Evolutionary conservation across 148 eudicot genomes (phyloP).

Genomic region (Cornus florida): DNA sequence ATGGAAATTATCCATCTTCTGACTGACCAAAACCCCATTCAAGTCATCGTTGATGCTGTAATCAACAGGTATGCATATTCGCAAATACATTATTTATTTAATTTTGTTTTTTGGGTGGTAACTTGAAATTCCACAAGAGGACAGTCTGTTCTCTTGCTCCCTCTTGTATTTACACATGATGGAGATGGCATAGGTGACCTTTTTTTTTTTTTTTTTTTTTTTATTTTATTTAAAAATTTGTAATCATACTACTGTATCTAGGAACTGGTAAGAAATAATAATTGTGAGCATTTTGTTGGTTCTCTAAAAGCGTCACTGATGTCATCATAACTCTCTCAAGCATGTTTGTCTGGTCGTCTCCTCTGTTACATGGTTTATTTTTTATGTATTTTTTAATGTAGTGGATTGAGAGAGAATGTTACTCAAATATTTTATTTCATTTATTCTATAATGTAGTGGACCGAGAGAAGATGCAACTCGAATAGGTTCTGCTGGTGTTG

Average conservation of each 20-base stretch:
- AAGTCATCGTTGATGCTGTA: slow-evolving; percentile 52
- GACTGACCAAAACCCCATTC: slow-evolving; percentile 43
- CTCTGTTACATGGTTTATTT: background rate
- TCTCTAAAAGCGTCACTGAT: background rate
- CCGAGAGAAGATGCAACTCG: slow-evolving; percentile 39
- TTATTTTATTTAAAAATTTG: no score
- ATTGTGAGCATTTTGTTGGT: background rate
- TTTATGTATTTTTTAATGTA: no score
- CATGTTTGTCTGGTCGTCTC: background rate
- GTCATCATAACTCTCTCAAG: background rate
- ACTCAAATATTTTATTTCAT: no score
- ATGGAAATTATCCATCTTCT: slow-evolving; percentile 59
- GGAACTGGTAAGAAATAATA: no score
- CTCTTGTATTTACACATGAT: background rate
- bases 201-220: no score
- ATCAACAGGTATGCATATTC: slow-evolving; percentile 41
- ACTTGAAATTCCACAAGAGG: background rate
- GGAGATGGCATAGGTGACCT: background rate
- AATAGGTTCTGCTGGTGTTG: slow-evolving; percentile 36
- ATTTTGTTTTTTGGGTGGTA: background rate
- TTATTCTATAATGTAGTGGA: slow-evolving; percentile 10
- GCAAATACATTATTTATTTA: background rate
- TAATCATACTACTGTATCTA: background rate
- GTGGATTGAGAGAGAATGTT: background rate
- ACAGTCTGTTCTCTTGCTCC: background rate